Base-by-base conservation (phyloP, 768 basidiomycete genomes). In the Lepiota brunneoincarnata region DNA sequence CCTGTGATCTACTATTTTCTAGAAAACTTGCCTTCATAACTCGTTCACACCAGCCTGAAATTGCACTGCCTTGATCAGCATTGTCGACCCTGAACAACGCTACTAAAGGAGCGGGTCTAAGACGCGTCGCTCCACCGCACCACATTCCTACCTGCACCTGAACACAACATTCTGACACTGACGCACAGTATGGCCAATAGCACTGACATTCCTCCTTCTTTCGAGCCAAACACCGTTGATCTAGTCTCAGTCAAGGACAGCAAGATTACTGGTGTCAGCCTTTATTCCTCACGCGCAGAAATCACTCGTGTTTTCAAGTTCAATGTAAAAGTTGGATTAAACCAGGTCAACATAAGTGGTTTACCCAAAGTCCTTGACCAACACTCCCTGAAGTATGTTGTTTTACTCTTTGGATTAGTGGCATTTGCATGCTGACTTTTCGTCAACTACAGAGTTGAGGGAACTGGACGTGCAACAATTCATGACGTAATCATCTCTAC, bases 231-330 rank as follows among this genome's bases (percentile, higher is more conserved):
- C 52, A 40, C 54, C 34, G 61, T 77, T 26, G 62, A 73, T 18
- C 66, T 75, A 31, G 49, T 57, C 43, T 66, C 71, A 4, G 47
- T 56, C 3, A 57, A 61, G 28, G 61, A 68, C 50, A 71, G 75
- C 64, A 73, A 68, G 50, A 73, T 78, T 18, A 57, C 60, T 40
- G 61, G 65, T 26, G 72, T 78, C 38, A 74, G 65, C 59, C 62
- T 78, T 12, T 78, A 77, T 59, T 56, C 75, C 6, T 64, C 68
- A 12, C 71, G 70, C 28, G 76, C 77, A 6, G 76, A 77, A 57
- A 59, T 77, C 23, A 72, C 71, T 15, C 72, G 75, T 20, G 50
- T 71, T 14, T 75, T 72, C 65, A 71, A 63, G 57, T 63, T 76
- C 56, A 56, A 56, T 9, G 69, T 74, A 5, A 65, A 72, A 51